Conservation (phyloP, 495 filamentous ascomycete genomes). For the Penicillium goetzii region DNA sequence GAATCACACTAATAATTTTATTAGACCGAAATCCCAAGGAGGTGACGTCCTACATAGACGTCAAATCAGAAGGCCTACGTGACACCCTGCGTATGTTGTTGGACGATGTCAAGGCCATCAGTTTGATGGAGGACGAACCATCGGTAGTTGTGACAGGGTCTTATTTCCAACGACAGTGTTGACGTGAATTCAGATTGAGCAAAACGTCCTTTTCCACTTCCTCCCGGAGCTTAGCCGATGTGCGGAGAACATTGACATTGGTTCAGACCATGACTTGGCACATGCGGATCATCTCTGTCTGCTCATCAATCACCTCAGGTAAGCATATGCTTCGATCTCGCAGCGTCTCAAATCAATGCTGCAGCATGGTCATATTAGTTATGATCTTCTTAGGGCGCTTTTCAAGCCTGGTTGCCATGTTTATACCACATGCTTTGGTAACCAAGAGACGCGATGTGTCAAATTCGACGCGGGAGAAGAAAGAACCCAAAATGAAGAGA, state of each 20-base stretch:
- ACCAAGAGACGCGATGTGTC: conserved; percentile 55
- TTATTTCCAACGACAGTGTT: conserved; percentile 16
- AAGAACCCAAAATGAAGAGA: conserved; percentile 25
- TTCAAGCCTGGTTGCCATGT: conserved; percentile 31
- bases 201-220: conserved; percentile 39
- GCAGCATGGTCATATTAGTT: conserved; percentile 38
- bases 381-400: conserved; percentile 35
- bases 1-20: background rate
- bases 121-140: conserved; percentile 32
- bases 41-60: conserved; percentile 29
- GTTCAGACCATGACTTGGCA: conserved; percentile 12
- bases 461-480: conserved; percentile 65
- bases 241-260: too few relatives aligned
- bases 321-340: conserved; percentile 37
- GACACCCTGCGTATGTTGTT: conserved; percentile 36
- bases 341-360: conserved; percentile 44
- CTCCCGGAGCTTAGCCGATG: conserved; percentile 33
- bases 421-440: conserved; percentile 44
- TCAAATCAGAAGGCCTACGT: conserved; percentile 35
- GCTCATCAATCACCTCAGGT: conserved; percentile 45
- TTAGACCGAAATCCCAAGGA: conserved; percentile 31
- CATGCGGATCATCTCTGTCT: conserved; percentile 38
- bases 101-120: conserved; percentile 35
- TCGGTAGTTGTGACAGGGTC: conserved; percentile 24
- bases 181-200: conserved; percentile 33